A percentile compares a stretch with the other conserved stretches of the same genome.
Conservation (phyloP, 139 green algal genomes). For the Mychonastes homosphaera region DNA sequence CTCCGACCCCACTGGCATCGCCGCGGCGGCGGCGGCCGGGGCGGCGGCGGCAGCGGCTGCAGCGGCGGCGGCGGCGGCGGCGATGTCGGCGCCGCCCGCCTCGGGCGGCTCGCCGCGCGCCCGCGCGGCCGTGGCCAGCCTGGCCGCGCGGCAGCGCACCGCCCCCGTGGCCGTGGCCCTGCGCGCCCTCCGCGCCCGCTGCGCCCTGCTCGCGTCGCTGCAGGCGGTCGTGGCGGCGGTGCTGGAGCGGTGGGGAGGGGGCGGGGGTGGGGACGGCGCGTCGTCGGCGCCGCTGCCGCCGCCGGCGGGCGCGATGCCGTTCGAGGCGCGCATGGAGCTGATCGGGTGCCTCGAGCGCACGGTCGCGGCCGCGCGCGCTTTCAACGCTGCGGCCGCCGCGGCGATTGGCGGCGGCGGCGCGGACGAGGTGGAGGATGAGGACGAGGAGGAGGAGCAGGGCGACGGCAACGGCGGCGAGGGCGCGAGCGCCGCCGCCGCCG, state of each 20-base stretch:
- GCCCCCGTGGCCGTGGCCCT: constrained; percentile 1
- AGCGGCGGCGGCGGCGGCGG: too few relatives aligned
- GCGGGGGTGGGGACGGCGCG: too few relatives aligned
- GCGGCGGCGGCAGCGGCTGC: too few relatives aligned
- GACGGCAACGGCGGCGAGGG: too few relatives aligned
- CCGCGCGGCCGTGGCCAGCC: too few relatives aligned
- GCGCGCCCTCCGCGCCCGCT: constrained; percentile 9
- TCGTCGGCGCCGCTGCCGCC: too few relatives aligned
- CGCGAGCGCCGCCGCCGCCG: too few relatives aligned
- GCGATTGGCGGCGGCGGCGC: constrained; percentile 1
- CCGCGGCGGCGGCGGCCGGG: too few relatives aligned
- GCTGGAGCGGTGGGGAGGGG: constrained; percentile 5
- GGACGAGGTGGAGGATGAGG: constrained; percentile 1
- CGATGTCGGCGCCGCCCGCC: too few relatives aligned
- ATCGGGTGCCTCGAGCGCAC: neutral
- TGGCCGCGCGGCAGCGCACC: constrained; percentile 1
- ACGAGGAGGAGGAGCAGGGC: constrained; percentile 10
- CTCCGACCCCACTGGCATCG: too few relatives aligned
- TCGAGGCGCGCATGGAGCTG: constrained; percentile 16
- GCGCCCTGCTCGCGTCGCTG: constrained; percentile 14
- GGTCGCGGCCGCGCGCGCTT: constrained; percentile 12
- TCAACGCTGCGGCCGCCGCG: constrained; percentile 8
- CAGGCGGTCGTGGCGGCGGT: constrained; percentile 10
- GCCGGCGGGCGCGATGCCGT: constrained; percentile 5
- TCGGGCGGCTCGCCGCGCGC: too few relatives aligned